A percentile compares a stretch with the other conserved stretches of the same genome.
phyloP scores from a whole-genome alignment of 176 grass and related monocot species.

The Guadua angustifolia region DNA sequence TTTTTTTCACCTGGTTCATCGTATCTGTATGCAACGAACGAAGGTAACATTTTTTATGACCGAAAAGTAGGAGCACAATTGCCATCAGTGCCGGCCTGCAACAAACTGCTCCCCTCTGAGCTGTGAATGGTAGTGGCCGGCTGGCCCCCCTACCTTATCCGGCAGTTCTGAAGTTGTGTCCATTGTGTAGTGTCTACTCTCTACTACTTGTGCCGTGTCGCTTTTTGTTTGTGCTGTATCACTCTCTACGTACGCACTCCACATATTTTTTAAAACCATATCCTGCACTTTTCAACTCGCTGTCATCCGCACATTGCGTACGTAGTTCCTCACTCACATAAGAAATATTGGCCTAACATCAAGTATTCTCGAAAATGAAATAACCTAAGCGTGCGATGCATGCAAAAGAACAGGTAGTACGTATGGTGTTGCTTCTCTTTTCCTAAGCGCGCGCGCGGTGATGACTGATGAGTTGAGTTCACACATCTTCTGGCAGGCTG shows the following conservation, averaged over 20 bases:
- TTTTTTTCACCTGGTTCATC: neutral
- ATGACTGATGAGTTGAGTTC: neutral
- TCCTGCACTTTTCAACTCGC: neutral
- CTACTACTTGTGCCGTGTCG: neutral
- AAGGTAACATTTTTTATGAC: neutral
- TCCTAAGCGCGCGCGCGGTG: too few species aligned
- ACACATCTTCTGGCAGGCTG: slow-evolving; percentile 45
- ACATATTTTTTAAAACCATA: neutral
- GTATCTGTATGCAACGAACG: neutral
- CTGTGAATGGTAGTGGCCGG: neutral
- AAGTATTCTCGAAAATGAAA: too few species aligned
- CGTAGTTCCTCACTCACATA: too few species aligned
- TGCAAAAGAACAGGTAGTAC: too few species aligned
- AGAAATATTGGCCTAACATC: too few species aligned
- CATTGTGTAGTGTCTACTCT: slow-evolving; percentile 19
- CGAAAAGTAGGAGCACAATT: neutral
- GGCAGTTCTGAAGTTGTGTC: neutral
- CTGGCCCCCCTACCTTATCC: slow-evolving; percentile 27
- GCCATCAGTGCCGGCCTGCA: neutral
- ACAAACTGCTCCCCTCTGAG: neutral
- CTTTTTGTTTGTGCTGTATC: neutral
- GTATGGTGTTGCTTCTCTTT: too few species aligned
- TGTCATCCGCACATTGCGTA: neutral
- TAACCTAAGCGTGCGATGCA: too few species aligned
- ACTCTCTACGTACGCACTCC: neutral